Evolutionary conservation across 2,329 filamentous ascomycete genomes (phyloP).

Genomic region (Aspergillus niger): DNA sequence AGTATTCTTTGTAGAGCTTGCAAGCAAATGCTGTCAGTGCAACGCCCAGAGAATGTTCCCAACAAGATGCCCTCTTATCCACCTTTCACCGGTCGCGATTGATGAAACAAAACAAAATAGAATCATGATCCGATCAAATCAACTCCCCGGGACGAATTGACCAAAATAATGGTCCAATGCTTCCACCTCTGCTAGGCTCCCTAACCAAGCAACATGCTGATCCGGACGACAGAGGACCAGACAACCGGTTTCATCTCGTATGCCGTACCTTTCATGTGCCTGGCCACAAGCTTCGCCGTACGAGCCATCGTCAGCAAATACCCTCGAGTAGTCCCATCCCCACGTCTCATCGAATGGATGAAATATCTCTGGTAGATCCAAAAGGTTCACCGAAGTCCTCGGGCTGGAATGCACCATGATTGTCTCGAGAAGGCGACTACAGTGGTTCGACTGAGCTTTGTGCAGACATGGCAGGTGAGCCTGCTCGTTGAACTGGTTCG

Average conservation of each 20-base stretch:
- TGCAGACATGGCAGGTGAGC: neutral
- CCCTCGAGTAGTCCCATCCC: slow-evolving; percentile 23
- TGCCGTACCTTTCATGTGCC: slow-evolving; percentile 18
- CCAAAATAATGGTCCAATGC: slow-evolving; percentile 17
- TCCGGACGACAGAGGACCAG: slow-evolving; percentile 26
- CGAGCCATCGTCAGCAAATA: slow-evolving; percentile 18
- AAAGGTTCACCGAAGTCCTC: slow-evolving; percentile 3
- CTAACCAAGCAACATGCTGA: slow-evolving; percentile 24
- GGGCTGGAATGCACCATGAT: slow-evolving; percentile 20
- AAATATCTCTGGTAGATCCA: slow-evolving; percentile 19
- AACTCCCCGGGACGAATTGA: neutral
- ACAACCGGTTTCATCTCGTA: slow-evolving; percentile 16
- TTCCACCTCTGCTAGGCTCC: slow-evolving; percentile 11
- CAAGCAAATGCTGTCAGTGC: too few relatives aligned
- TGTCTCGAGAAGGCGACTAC: neutral
- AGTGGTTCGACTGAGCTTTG: neutral
- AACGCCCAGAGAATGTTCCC: too few relatives aligned
- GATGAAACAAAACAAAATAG: too few relatives aligned
- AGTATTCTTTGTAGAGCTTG: too few relatives aligned
- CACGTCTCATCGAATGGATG: slow-evolving; percentile 17
- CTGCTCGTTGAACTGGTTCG: slow-evolving; percentile 5
- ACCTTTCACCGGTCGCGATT: too few relatives aligned
- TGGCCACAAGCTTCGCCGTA: neutral
- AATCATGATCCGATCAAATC: too few relatives aligned
- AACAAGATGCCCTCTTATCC: too few relatives aligned